phyloP scores from a whole-genome alignment of 1,139 yeast genomes.

The Saccharomycopsis crataegensis region DNA sequence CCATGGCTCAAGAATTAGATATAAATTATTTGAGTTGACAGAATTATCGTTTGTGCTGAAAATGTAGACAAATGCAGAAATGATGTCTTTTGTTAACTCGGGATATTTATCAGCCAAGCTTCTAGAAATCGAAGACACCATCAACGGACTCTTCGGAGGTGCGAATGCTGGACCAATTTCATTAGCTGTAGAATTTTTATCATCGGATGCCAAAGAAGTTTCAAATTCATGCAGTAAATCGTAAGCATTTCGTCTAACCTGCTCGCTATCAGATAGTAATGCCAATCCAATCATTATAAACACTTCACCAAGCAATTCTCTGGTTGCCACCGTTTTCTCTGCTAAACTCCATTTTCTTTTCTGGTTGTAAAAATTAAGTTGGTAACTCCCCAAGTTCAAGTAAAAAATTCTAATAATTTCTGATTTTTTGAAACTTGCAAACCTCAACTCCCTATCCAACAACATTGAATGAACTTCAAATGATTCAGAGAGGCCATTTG shows the following conservation, averaged over 20 bases:
- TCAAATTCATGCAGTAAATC: conserved; percentile 7
- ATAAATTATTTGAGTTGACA: not conserved
- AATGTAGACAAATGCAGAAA: conserved; percentile 11
- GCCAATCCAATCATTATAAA: conserved; percentile 16
- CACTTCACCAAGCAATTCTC: conserved; percentile 12
- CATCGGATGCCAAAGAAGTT: not conserved
- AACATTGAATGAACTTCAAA: conserved; percentile 9
- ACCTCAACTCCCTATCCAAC: conserved; percentile 1
- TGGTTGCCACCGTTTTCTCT: not conserved
- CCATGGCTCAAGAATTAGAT: conserved; percentile 11
- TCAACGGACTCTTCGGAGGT: conserved; percentile 15
- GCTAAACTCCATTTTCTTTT: not conserved
- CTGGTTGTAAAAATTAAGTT: conserved; percentile 5
- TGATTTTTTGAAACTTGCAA: conserved; percentile 4
- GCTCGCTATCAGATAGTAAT: conserved; percentile 4
- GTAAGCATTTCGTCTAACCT: conserved; percentile 13
- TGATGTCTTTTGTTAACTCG: conserved; percentile 8
- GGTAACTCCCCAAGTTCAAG: conserved; percentile 8
- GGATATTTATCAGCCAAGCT: conserved; percentile 8
- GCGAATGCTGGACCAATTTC: conserved; percentile 8
- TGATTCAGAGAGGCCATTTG: not conserved
- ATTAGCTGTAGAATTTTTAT: not conserved
- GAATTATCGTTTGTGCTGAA: not conserved
- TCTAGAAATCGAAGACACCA: conserved; percentile 8
- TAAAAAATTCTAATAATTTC: conserved; percentile 13